phyloP scores from a whole-genome alignment of 345 rosid genomes.

The Fremontodendron californicum region DNA sequence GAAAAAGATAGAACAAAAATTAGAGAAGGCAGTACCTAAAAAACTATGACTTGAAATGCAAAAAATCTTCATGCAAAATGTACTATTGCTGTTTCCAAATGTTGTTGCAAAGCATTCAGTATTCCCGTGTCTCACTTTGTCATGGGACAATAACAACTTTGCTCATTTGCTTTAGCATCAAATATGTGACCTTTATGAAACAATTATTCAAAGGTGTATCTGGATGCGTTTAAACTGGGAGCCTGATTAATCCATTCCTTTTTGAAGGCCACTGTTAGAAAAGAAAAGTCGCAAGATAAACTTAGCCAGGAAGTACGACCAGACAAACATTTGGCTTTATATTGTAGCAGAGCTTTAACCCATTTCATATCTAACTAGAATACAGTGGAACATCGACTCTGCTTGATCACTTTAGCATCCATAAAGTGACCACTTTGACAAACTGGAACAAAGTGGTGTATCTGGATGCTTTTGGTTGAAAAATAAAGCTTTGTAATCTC shows the following conservation, averaged over 20 bases:
- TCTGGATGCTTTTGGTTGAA: constrained; percentile 21
- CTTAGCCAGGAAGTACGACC: not conserved
- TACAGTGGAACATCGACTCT: constrained; percentile 32
- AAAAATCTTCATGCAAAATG: not conserved
- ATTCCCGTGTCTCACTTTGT: constrained; percentile 48
- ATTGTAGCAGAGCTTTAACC: constrained; percentile 28
- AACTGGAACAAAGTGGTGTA: constrained; percentile 25
- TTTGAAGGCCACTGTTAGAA: not conserved
- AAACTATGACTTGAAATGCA: not conserved
- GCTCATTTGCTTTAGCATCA: constrained; percentile 72
- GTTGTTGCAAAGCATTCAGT: constrained; percentile 54
- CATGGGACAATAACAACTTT: constrained; percentile 53
- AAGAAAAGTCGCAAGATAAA: constrained; percentile 2
- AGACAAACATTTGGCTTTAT: not conserved
- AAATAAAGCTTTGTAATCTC: not conserved
- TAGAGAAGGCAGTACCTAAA: not conserved
- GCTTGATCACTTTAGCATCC: constrained; percentile 32
- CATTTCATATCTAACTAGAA: constrained; percentile 26
- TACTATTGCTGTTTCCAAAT: not conserved
- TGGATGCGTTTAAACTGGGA: constrained; percentile 45
- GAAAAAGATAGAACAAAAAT: not conserved
- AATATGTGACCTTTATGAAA: constrained; percentile 73
- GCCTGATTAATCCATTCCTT: not conserved
- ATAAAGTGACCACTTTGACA: constrained; percentile 28
- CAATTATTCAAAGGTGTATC: constrained; percentile 72